phyloP scores from a whole-genome alignment of 2,329 filamentous ascomycete genomes.

The Fusarium agapanthi region DNA sequence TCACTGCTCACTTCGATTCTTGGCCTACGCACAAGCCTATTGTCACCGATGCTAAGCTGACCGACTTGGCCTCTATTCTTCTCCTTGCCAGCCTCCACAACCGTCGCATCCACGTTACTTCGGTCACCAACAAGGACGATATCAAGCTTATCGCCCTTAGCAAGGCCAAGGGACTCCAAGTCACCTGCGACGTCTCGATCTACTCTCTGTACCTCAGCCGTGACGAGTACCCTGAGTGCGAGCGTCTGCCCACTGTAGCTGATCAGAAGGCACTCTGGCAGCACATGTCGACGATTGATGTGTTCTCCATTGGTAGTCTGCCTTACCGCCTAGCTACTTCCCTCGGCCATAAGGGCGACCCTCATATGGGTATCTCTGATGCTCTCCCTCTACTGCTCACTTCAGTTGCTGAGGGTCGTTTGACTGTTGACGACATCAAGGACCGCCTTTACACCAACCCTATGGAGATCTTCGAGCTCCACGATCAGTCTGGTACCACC shows the following conservation, averaged over 20 bases:
- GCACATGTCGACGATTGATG: slow-evolving; percentile 75
- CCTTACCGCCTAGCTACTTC: slow-evolving; percentile 77
- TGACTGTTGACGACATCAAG: slow-evolving; percentile 79
- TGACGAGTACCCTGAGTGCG: slow-evolving; percentile 73
- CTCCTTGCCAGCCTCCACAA: slow-evolving; percentile 80
- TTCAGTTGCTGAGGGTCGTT: slow-evolving; percentile 75
- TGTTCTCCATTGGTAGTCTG: slow-evolving; percentile 81
- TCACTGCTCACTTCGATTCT: slow-evolving; percentile 79
- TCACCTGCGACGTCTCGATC: slow-evolving; percentile 84
- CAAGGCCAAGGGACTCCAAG: slow-evolving; percentile 82
- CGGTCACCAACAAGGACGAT: slow-evolving; percentile 81
- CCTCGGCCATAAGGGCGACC: slow-evolving; percentile 61
- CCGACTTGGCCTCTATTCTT: slow-evolving; percentile 81
- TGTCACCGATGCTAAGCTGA: slow-evolving; percentile 82
- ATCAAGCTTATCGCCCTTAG: slow-evolving; percentile 79
- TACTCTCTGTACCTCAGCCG: slow-evolving; percentile 80
- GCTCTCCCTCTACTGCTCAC: slow-evolving; percentile 78
- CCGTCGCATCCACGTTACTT: slow-evolving; percentile 81
- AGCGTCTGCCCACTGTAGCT: slow-evolving; percentile 69
- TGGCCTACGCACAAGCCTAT: slow-evolving; percentile 84
- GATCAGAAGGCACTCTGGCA: slow-evolving; percentile 81
- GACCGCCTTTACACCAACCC: slow-evolving; percentile 79
- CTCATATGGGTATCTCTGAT: slow-evolving; percentile 75
- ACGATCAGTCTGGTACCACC: slow-evolving; percentile 77
- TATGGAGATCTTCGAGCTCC: slow-evolving; percentile 82